phyloP scores from a whole-genome alignment of 1,284 basidiomycete species.

The Apiotrichum montevideense region DNA sequence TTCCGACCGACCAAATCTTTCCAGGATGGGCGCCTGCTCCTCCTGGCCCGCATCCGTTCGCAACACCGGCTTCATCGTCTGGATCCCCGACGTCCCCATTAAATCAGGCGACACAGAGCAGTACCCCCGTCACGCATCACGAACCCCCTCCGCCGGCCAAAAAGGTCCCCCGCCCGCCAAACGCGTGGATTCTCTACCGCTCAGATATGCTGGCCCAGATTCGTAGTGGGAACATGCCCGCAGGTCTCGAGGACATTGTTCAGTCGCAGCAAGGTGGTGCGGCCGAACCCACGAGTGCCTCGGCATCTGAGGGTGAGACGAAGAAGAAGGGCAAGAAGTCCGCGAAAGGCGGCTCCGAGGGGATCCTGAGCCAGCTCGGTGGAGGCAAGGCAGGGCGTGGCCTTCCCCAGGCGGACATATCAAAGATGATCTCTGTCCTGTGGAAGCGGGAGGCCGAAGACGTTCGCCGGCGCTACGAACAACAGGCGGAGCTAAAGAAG shows the following conservation, averaged over 20 bases:
- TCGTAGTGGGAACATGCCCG: not conserved
- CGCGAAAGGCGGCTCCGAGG: slow-evolving; percentile 19
- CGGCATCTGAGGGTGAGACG: slow-evolving; percentile 3
- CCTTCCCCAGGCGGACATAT: slow-evolving; percentile 65
- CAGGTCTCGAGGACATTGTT: not conserved
- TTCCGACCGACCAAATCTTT: not conserved
- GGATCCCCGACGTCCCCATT: not conserved
- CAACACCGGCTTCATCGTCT: not conserved
- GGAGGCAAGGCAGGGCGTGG: slow-evolving; percentile 42
- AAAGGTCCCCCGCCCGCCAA: slow-evolving; percentile 58
- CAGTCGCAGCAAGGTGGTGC: not conserved
- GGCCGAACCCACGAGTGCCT: not conserved
- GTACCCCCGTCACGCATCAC: not conserved
- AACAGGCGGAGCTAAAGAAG: slow-evolving; percentile 62
- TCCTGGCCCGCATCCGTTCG: not conserved
- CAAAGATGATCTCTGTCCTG: slow-evolving; percentile 60
- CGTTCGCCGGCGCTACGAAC: slow-evolving; percentile 60
- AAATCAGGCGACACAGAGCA: not conserved
- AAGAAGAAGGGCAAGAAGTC: slow-evolving; percentile 23
- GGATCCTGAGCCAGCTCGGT: slow-evolving; percentile 22
- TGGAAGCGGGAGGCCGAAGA: slow-evolving; percentile 61
- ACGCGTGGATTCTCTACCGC: slow-evolving; percentile 89
- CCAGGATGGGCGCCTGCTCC: not conserved
- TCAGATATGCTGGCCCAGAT: slow-evolving; percentile 54
- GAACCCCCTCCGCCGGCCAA: not conserved